phyloP scores from a whole-genome alignment of 1,139 yeast species.

The Blastobotrys ciferrii region DNA sequence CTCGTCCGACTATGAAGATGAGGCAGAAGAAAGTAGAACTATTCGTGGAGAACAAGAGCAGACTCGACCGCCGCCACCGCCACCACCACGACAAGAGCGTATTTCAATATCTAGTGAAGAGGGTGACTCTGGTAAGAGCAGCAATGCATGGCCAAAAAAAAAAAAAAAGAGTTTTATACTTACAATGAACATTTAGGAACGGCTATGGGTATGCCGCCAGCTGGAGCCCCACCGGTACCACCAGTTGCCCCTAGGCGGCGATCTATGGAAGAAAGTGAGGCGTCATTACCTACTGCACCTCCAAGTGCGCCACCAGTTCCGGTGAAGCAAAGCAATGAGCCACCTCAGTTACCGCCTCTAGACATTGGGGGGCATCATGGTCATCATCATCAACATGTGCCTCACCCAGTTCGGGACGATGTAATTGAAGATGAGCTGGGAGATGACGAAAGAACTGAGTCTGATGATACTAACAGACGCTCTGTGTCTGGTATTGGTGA shows the following conservation, averaged over 20 bases:
- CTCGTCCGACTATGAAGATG: constrained; percentile 1
- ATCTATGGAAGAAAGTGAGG: constrained; percentile 1
- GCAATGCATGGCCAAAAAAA: too few relatives aligned
- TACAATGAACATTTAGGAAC: too few relatives aligned
- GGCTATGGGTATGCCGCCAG: not conserved
- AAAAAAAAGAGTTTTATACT: too few relatives aligned
- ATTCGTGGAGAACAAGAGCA: not conserved
- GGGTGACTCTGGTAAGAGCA: not conserved
- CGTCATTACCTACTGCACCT: constrained; percentile 9
- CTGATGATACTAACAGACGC: constrained; percentile 28
- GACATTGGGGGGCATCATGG: constrained; percentile 1
- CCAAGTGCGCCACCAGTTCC: constrained; percentile 11
- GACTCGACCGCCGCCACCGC: constrained; percentile 11
- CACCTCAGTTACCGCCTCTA: constrained; percentile 12
- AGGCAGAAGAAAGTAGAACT: not conserved
- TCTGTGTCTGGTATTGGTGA: constrained; percentile 7
- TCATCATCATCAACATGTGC: not conserved
- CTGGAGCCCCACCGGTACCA: constrained; percentile 4
- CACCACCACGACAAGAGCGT: not conserved
- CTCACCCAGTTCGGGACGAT: constrained; percentile 15
- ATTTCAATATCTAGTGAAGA: not conserved
- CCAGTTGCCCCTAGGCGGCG: constrained; percentile 4
- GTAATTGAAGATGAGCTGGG: constrained; percentile 32
- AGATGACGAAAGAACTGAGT: constrained; percentile 37
- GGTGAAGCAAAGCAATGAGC: not conserved